A percentile compares a stretch with the other conserved stretches of the same genome.
These are phyloP conservation scores for Fusarium sp. DNA, from an alignment of 2,329 filamentous ascomycete genomes.

Conservation along the genomic window DNA sequence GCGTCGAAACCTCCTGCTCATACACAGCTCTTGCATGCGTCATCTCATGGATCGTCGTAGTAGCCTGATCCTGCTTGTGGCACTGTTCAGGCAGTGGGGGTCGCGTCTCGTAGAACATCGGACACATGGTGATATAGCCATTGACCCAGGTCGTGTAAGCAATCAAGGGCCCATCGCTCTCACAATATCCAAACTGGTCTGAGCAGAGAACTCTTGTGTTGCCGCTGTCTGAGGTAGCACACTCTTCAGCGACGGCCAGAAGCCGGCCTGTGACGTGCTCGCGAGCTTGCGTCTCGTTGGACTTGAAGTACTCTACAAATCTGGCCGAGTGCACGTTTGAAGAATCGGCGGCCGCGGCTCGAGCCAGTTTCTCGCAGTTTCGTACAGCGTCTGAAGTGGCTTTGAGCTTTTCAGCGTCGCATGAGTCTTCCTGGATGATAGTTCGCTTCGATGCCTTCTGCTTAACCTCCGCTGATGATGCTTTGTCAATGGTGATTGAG, in stretches of 20 bases:
- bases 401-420: conserved; percentile 18
- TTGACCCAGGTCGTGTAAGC: conserved; percentile 43
- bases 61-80: conserved; percentile 43
- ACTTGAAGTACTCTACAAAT: conserved; percentile 44
- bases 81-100: conserved; percentile 26
- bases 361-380: conserved; percentile 37
- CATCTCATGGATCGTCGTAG: conserved; percentile 40
- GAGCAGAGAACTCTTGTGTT: conserved; percentile 21
- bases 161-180: conserved; percentile 29
- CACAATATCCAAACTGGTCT: conserved; percentile 25
- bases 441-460: conserved; percentile 19
- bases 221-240: conserved; percentile 18
- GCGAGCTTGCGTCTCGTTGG: conserved; percentile 33
- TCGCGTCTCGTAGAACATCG: conserved; percentile 31
- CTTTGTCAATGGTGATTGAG: conserved; percentile 12
- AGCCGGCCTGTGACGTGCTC: conserved; percentile 36
- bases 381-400: conserved; percentile 14
- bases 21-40: conserved; percentile 37
- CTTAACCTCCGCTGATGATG: conserved; percentile 8
- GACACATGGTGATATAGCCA: conserved; percentile 37
- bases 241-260: conserved; percentile 35
- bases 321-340: conserved; percentile 20
- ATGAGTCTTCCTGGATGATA: conserved; percentile 5
- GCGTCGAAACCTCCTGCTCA: conserved; percentile 29
- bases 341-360: conserved; percentile 34